phyloP scores from a whole-genome alignment of 139 green algal species.

The Closterium sp. region DNA sequence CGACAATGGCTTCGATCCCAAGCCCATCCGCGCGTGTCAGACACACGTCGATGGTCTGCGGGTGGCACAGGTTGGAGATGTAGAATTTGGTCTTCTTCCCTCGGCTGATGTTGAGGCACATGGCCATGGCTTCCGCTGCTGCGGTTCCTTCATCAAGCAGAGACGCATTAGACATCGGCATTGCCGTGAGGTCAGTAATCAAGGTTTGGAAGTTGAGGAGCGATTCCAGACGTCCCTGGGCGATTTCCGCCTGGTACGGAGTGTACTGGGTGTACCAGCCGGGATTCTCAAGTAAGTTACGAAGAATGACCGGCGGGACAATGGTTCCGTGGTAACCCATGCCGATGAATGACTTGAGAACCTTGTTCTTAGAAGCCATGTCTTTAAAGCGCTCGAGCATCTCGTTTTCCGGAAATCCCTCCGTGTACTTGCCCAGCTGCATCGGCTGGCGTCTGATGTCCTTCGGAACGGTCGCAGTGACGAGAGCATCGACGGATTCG shows the following conservation, averaged over 20 bases:
- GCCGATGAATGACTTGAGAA: slow-evolving; percentile 93
- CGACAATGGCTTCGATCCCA: slow-evolving; percentile 80
- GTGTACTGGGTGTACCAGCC: slow-evolving; percentile 99
- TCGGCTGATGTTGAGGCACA: slow-evolving; percentile 87
- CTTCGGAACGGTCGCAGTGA: slow-evolving; percentile 92
- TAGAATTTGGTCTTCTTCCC: slow-evolving; percentile 99
- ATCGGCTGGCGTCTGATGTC: slow-evolving; percentile 81
- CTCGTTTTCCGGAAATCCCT: slow-evolving; percentile 82
- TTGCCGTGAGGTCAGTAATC: slow-evolving; percentile 91
- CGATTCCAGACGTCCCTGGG: slow-evolving; percentile 85
- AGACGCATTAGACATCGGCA: slow-evolving; percentile 86
- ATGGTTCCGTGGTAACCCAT: slow-evolving; percentile 98
- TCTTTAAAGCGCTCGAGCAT: slow-evolving; percentile 79
- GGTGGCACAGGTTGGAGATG: slow-evolving; percentile 83
- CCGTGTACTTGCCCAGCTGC: slow-evolving; percentile 79
- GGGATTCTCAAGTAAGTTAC: slow-evolving; percentile 99
- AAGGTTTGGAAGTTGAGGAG: slow-evolving; percentile 99
- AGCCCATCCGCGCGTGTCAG: slow-evolving; percentile 91
- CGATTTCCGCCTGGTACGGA: slow-evolving; percentile 85
- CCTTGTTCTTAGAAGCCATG: slow-evolving; percentile 96
- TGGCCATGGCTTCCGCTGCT: slow-evolving; percentile 98
- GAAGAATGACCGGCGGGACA: slow-evolving; percentile 89
- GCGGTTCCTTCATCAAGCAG: slow-evolving; percentile 98
- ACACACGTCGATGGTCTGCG: slow-evolving; percentile 97
- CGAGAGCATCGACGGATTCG: slow-evolving; percentile 77